A percentile compares a stretch with the other conserved stretches of the same genome.
Evolutionary conservation across 495 filamentous ascomycete species (phyloP).

Genomic region (Trichocladium uniseriatum): DNA sequence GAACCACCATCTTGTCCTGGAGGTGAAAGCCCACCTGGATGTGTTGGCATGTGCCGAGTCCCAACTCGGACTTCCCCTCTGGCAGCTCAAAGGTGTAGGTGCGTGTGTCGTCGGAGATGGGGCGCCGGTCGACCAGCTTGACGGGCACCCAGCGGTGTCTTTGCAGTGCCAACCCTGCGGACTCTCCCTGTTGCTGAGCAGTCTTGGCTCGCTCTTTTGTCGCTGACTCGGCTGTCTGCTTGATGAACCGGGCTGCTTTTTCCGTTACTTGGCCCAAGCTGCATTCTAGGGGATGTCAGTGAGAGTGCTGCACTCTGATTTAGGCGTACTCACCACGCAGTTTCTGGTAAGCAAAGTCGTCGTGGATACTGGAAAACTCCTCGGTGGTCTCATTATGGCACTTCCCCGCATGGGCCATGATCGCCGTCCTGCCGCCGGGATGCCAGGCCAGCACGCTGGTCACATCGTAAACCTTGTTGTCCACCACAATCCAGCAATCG

Average conservation of each 20-base stretch:
- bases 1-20: conserved; percentile 18
- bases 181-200: background rate
- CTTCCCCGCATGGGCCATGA: conserved; percentile 7
- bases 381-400: conserved; percentile 7
- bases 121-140: conserved; percentile 13
- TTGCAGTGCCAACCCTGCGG: background rate
- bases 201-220: conserved; percentile 14
- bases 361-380: conserved; percentile 8
- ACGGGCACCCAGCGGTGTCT: conserved; percentile 16
- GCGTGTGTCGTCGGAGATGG: conserved; percentile 20
- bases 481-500: conserved; percentile 60
- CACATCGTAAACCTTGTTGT: conserved; percentile 66
- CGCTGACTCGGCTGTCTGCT: conserved; percentile 20
- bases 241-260: conserved; percentile 30
- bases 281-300: conserved; percentile 19
- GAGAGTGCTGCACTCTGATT: background rate
- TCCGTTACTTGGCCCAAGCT: conserved; percentile 29
- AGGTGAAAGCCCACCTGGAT: conserved; percentile 28
- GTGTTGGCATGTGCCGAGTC: conserved; percentile 28
- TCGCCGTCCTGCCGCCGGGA: conserved; percentile 51
- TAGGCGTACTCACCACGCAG: background rate
- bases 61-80: conserved; percentile 13
- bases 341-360: conserved; percentile 7
- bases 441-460: conserved; percentile 62
- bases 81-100: conserved; percentile 26